Conservation (phyloP, 106 monocot species). For the Cymbidium sinense region DNA sequence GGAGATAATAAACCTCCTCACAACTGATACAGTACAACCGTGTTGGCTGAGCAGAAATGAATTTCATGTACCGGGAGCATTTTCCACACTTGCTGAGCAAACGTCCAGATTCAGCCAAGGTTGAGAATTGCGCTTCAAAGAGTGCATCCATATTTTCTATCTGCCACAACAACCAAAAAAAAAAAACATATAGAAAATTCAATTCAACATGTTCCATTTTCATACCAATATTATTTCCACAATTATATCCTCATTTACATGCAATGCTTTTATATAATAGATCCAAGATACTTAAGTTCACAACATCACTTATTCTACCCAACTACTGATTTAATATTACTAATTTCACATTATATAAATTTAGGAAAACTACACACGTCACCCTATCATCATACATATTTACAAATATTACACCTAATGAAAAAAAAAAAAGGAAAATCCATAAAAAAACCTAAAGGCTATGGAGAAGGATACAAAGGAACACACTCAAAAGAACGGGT, state of each 20-base stretch:
- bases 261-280: not conserved
- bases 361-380: not conserved
- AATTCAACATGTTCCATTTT: not conserved
- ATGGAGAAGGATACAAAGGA: too few species aligned
- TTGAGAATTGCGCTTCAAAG: conserved; percentile 96
- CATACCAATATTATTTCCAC: not conserved
- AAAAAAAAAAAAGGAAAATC: too few species aligned
- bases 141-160: conserved; percentile 94
- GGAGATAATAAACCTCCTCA: conserved; percentile 89
- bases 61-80: conserved; percentile 95
- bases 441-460: too few species aligned
- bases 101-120: conserved; percentile 82
- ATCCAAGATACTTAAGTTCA: not conserved
- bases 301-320: not conserved
- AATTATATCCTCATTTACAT: not conserved
- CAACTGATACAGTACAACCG: conserved; percentile 77
- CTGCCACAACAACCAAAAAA: conserved; percentile 40
- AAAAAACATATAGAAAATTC: not conserved
- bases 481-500: too few species aligned
- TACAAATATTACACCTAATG: too few species aligned
- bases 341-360: not conserved
- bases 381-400: not conserved
- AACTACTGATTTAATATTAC: too few species aligned
- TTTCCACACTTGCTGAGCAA: conserved; percentile 94
- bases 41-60: conserved; percentile 66